phyloP scores from a whole-genome alignment of 495 filamentous ascomycete genomes.

The Penicillium samsonianum region DNA sequence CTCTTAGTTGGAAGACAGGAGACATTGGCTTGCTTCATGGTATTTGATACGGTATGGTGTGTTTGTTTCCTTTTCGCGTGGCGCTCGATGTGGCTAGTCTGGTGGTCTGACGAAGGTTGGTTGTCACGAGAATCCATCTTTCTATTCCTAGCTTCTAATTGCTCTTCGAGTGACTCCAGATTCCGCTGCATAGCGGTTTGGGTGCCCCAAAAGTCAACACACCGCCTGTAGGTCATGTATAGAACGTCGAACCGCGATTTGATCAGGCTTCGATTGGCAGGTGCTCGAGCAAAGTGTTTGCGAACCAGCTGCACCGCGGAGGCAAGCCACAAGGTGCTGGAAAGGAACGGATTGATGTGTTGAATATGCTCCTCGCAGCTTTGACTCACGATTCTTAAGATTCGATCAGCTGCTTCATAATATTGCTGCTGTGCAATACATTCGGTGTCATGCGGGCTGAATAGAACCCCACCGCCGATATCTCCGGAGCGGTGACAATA shows the following conservation, averaged over 20 bases:
- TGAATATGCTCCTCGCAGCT: constrained; percentile 1
- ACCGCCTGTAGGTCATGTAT: background rate
- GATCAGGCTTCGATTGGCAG: background rate
- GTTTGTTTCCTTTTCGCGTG: background rate
- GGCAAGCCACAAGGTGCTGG: background rate
- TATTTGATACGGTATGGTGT: background rate
- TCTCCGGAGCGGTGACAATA: background rate
- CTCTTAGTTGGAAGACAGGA: background rate
- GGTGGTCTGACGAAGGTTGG: background rate
- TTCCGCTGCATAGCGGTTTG: background rate
- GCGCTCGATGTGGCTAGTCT: background rate
- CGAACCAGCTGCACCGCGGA: background rate
- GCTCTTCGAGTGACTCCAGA: background rate
- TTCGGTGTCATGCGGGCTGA: background rate
- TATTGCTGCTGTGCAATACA: background rate
- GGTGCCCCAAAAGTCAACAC: background rate
- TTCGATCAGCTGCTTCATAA: background rate
- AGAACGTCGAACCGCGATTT: background rate
- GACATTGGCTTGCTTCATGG: background rate
- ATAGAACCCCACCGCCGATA: background rate
- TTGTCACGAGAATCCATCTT: background rate
- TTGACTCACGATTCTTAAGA: background rate
- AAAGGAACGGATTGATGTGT: background rate
- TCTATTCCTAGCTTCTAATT: background rate
- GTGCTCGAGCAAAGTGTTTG: background rate